Percentiles rank a stretch among this genome's conserved stretches.
Conservation (phyloP, 208 protist genomes). For the Leishmania braziliensis region DNA sequence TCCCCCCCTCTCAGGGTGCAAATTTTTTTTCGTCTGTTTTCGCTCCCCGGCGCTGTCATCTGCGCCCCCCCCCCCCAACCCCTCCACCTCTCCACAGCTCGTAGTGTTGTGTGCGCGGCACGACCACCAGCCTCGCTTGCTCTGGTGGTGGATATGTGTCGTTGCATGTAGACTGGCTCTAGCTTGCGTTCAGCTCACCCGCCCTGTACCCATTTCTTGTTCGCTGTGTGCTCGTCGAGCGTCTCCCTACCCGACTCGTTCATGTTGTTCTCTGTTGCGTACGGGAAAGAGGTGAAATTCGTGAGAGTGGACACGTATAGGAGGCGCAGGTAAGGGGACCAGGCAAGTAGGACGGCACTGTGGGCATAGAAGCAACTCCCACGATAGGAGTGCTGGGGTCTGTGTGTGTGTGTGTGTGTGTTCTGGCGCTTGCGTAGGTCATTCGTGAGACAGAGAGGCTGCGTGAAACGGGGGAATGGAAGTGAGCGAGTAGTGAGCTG, state of each 20-base stretch:
- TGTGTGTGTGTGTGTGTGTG: neutral
- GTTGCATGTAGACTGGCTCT: neutral
- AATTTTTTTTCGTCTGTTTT: neutral
- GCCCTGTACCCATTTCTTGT: neutral
- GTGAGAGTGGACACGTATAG: neutral
- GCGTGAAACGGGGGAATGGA: neutral
- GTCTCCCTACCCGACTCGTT: neutral
- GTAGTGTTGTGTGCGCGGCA: neutral
- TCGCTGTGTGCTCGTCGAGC: neutral
- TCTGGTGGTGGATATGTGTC: neutral
- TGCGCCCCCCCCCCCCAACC: neutral
- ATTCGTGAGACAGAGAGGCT: neutral
- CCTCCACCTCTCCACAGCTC: neutral
- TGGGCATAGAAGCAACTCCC: neutral
- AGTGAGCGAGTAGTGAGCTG: neutral
- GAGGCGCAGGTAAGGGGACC: neutral
- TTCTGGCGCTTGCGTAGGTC: neutral
- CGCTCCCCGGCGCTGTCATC: neutral
- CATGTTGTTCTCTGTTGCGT: neutral
- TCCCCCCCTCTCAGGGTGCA: neutral
- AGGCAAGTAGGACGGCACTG: neutral
- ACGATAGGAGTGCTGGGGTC: neutral
- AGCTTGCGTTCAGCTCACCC: neutral
- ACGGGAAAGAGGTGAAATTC: neutral
- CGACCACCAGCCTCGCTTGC: neutral